Conservation (phyloP, 495 filamentous ascomycete genomes). For the Podospora australis region DNA sequence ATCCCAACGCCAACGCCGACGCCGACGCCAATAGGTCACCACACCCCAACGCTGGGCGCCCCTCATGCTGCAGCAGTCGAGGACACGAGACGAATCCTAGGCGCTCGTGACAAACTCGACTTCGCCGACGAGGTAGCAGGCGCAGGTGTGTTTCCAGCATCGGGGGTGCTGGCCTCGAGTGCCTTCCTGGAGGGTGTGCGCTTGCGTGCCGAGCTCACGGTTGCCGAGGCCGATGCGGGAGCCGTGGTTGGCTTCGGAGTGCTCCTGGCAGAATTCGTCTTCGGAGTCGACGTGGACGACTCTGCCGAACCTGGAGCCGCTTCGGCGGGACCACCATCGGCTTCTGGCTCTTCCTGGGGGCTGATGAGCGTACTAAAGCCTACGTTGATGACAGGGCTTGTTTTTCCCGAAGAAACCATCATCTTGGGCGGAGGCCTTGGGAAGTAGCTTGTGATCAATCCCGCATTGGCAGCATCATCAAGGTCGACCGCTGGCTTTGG, state of each 20-base stretch:
- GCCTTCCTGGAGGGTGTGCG: slow-evolving; percentile 22
- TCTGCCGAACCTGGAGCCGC: too few relatives aligned
- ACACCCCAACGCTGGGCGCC: not conserved
- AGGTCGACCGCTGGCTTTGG: too few relatives aligned
- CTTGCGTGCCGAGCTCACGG: slow-evolving; percentile 7
- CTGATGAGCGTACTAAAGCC: not conserved
- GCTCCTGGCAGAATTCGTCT: too few relatives aligned
- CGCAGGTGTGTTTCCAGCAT: not conserved
- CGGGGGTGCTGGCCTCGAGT: slow-evolving; percentile 2
- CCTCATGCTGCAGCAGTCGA: not conserved
- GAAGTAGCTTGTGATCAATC: too few relatives aligned
- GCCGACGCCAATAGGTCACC: not conserved
- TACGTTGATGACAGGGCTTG: slow-evolving; percentile 1
- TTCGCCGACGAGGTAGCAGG: not conserved
- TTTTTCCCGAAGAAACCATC: not conserved
- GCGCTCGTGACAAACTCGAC: not conserved
- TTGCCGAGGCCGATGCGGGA: not conserved
- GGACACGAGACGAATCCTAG: not conserved
- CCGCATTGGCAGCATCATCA: too few relatives aligned
- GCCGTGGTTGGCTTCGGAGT: too few relatives aligned
- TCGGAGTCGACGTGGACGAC: too few relatives aligned
- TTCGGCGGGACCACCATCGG: too few relatives aligned
- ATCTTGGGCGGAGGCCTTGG: too few relatives aligned
- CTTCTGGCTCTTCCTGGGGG: not conserved
- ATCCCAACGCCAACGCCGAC: not conserved